phyloP scores from a whole-genome alignment of 2,329 filamentous ascomycete species.

The Clonostachys rhizophaga region DNA sequence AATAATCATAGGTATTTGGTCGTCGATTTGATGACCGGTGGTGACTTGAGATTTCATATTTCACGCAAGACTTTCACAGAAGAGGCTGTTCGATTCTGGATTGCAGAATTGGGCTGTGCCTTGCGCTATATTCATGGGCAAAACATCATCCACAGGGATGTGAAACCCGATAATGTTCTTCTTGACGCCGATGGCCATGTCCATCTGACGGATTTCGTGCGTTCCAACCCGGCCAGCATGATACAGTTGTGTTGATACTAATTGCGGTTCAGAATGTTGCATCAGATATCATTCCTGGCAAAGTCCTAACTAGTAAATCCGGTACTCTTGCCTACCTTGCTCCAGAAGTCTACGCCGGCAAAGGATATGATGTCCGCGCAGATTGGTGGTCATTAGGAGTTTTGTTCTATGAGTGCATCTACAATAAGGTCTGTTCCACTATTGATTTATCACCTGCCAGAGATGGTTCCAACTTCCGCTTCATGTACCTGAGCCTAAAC shows the following conservation, averaged over 20 bases:
- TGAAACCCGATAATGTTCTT: constrained; percentile 89
- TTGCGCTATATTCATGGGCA: constrained; percentile 81
- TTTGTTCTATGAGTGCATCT: constrained; percentile 99
- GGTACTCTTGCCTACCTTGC: constrained; percentile 94
- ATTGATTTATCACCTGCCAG: neutral
- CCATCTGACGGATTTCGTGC: constrained; percentile 94
- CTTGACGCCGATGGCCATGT: constrained; percentile 89
- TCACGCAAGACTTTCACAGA: constrained; percentile 97
- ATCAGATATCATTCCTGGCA: constrained; percentile 81
- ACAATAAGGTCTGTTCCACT: constrained; percentile 72
- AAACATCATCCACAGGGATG: constrained; percentile 84
- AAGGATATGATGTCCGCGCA: constrained; percentile 83
- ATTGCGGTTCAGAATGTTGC: constrained; percentile 77
- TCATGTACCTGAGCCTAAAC: neutral
- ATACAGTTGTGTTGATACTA: constrained; percentile 7
- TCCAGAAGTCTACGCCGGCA: constrained; percentile 89
- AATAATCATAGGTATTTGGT: constrained; percentile 78
- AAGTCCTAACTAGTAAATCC: constrained; percentile 87
- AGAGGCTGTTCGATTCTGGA: constrained; percentile 95
- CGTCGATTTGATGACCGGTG: constrained; percentile 96
- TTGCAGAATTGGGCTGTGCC: constrained; percentile 88
- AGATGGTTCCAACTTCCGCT: neutral
- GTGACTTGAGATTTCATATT: constrained; percentile 95
- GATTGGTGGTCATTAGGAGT: constrained; percentile 99
- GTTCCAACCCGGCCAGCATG: constrained; percentile 21